Evolutionary conservation across 225 moss, liverwort and hornwort genomes (phyloP), one percentile per base, ranked within the genome.

Genomic region (Sphagnum contortum): DNA sequence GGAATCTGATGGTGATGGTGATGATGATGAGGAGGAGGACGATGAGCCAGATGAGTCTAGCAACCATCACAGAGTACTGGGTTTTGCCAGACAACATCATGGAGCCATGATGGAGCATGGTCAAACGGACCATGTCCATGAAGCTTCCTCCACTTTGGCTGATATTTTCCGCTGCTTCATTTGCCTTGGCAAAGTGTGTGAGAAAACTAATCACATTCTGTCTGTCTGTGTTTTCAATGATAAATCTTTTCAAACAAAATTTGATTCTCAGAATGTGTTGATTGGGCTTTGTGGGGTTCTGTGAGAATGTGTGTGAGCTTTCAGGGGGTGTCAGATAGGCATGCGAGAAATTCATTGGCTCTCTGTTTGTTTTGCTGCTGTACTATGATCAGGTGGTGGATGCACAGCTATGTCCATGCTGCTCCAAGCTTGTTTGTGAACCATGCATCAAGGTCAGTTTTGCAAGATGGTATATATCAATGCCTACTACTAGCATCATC

Each of bases 151-250:
- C 14, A 83, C 86, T 0, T 64, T 86, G 75, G 86, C 86, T 3
- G 83, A 83, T 57, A 86, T 86, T 50, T 86, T 83, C 65, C 83
- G 83, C 44, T 86, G 86, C 77, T 86, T 86, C 73, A 86, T 86
- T 8, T 86, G 86, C 73, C 80, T 86, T 59, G 80, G 82, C 50
- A 80, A 83, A 83, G 86, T 86, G 63, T 5, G 29, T 67, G 53
- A 61, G 3, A 55, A 55, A 66, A 4, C 9, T 62, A 9, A 49
- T 57, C 14, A 48, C 49, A 64, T 44, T 64, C n/a, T 50, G 64
- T n/a, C 5, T 12, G 49, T 8, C 47, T 67, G 11, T 9, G 50
- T 59, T 58, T 49, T 55, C 49, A 46, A 29, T 29, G 0, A 29
- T 29, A 29, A 29, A 29, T 29, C 1, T 29, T 29, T 29, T 29